phyloP scores from a whole-genome alignment of 371 early-diverging fungal species.

The Apophysomyces sp. region DNA sequence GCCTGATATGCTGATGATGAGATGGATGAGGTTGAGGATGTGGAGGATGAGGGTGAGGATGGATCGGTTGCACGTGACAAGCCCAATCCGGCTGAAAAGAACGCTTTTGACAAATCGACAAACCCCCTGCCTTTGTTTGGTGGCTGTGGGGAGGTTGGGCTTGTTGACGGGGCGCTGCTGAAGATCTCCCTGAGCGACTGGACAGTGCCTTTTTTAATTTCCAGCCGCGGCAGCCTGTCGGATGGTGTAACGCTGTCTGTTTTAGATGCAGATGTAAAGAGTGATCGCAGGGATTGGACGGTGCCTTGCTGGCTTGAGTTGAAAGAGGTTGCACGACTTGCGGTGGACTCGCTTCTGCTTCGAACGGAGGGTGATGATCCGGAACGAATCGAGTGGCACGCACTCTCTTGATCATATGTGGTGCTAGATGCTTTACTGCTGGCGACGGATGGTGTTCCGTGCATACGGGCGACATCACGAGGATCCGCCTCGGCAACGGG shows the following conservation, averaged over 20 bases:
- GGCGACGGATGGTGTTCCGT: slow-evolving; percentile 6
- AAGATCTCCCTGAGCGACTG: slow-evolving; percentile 37
- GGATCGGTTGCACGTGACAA: background rate
- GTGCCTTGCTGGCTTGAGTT: slow-evolving; percentile 41
- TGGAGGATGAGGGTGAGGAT: background rate
- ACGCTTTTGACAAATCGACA: slow-evolving; percentile 6
- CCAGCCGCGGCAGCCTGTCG: slow-evolving; percentile 16
- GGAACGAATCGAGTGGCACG: slow-evolving; percentile 12
- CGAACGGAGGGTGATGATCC: background rate
- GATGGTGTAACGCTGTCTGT: background rate
- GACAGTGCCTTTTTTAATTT: slow-evolving; percentile 39
- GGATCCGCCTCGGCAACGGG: slow-evolving; percentile 54
- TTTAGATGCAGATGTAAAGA: slow-evolving; percentile 16
- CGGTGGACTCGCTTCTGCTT: slow-evolving; percentile 23
- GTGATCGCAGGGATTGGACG: slow-evolving; percentile 42
- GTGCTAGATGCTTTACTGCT: slow-evolving; percentile 10
- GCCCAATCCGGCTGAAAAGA: background rate
- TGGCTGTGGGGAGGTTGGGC: slow-evolving; percentile 3
- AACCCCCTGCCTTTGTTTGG: background rate
- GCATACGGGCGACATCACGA: slow-evolving; percentile 43
- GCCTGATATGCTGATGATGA: slow-evolving; percentile 8
- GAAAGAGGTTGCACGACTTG: slow-evolving; percentile 25
- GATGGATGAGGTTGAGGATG: slow-evolving; percentile 5
- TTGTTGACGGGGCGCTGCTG: background rate
- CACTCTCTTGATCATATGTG: slow-evolving; percentile 21